Evolutionary conservation across 129 eudicot species (phyloP).

Genomic region (Arctium minus): DNA sequence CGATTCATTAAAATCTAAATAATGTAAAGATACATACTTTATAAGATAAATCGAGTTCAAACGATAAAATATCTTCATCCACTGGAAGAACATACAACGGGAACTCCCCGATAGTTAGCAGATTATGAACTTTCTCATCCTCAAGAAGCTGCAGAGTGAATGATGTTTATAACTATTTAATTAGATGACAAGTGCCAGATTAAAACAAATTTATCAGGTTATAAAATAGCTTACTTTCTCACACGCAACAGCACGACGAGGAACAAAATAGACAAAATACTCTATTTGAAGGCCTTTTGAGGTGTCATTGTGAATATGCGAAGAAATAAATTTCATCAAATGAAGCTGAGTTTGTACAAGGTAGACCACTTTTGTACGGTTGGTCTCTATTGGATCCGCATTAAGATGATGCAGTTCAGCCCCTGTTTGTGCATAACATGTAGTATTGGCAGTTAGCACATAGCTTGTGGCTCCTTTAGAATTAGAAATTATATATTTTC

Average conservation of each 20-base stretch:
- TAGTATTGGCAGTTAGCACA: slow-evolving; percentile 12
- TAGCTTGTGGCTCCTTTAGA: background rate
- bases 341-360: slow-evolving; percentile 79
- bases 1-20: background rate
- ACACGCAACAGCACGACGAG: slow-evolving; percentile 91
- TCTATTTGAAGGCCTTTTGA: slow-evolving; percentile 93
- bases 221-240: slow-evolving; percentile 60
- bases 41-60: slow-evolving; percentile 80
- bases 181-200: background rate
- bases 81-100: slow-evolving; percentile 77
- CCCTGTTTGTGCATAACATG: slow-evolving; percentile 48
- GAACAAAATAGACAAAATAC: slow-evolving; percentile 88
- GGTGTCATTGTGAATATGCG: slow-evolving; percentile 65
- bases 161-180: background rate
- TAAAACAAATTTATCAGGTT: slow-evolving; percentile 3
- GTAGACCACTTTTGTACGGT: slow-evolving; percentile 81
- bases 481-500: background rate
- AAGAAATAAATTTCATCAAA: slow-evolving; percentile 76
- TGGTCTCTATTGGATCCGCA: slow-evolving; percentile 69
- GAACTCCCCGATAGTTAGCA: slow-evolving; percentile 88
- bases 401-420: slow-evolving; percentile 86
- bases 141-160: slow-evolving; percentile 62
- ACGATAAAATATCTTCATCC: slow-evolving; percentile 89
- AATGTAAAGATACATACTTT: slow-evolving; percentile 50
- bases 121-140: slow-evolving; percentile 83